phyloP scores from a whole-genome alignment of 306 rosid genomes.

The Senna tora region DNA sequence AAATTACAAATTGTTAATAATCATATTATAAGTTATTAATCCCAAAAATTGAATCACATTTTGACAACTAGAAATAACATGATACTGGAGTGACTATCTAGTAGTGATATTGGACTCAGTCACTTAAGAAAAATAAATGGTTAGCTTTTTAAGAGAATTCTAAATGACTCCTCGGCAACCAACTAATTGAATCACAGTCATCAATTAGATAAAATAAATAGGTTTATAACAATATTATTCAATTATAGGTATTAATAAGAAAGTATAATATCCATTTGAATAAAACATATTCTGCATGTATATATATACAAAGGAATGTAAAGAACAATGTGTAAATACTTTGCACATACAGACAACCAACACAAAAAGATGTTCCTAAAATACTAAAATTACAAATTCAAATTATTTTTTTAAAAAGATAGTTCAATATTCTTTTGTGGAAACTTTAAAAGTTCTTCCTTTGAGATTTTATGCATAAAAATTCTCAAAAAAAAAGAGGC shows the following conservation, averaged over 20 bases:
- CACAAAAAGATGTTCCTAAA: not conserved
- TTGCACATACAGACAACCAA: not conserved
- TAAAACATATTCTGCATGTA: conserved; percentile 25
- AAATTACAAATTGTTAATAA: conserved; percentile 18
- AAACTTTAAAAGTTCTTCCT: not conserved
- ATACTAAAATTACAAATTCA: not conserved
- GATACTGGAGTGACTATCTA: conserved; percentile 23
- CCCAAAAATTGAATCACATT: conserved; percentile 14
- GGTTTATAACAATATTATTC: not conserved
- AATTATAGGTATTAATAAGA: conserved; percentile 8
- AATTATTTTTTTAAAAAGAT: not conserved
- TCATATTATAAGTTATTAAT: conserved; percentile 29
- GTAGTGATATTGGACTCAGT: not conserved
- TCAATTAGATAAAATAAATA: conserved; percentile 16
- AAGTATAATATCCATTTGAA: conserved; percentile 3
- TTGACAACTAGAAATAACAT: not conserved
- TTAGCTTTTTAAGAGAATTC: not conserved
- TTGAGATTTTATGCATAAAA: not conserved
- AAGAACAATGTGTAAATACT: not conserved
- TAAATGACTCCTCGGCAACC: not conserved
- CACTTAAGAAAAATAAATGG: not conserved
- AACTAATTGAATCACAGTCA: conserved; percentile 13
- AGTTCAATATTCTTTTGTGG: conserved; percentile 1
- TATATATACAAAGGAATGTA: conserved; percentile 3
- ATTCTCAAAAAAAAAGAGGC: not conserved